Evolutionary conservation across 495 filamentous ascomycete species (phyloP), one percentile per base, ranked within the genome.

Genomic region (Sporormia fimetaria): DNA sequence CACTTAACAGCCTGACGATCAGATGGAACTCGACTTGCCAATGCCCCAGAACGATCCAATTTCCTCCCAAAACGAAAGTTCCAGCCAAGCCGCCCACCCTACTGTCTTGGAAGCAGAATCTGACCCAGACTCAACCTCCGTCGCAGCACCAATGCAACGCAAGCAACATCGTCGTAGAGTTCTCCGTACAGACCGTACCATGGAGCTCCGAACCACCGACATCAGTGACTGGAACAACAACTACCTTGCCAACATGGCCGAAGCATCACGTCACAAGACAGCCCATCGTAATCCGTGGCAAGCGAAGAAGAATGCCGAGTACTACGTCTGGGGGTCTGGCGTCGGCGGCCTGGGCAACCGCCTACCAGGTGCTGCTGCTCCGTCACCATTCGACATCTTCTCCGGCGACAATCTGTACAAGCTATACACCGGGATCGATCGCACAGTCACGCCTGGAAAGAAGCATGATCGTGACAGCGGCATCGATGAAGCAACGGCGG

Each of bases 331-430:
- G 24, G 58, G 54, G 11, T 30, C 41, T 0, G 59, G 57, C 8
- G 37, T 54, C 23, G 75, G 72, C n/a, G 64, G 64, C 25, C 65
- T 81, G 4, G 76, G 75, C 5, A 22, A 54, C 9, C 69, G 69
- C 1, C 33, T 76, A 7, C 67, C 68, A 11, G 38, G 43, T 2
- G 49, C 57, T 0, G 60, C 56, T 17, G 42, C 64, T 21, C 22
- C 47, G 9, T 63, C 63, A 44, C 73, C 74, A 7, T 57, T 79
- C 12, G 55, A 58, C 11, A 57, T 58, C 20, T 82, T 80, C 57
- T 66, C 67, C 3, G 78, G 80, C 10, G 63, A 69, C 20, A 42
- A 57, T 6, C 60, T 83, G 3, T 62, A 68, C 23, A 56, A 67
- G 21, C 44, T 61, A 7, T 30, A 81, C 15, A 66, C 61, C 16